Evolutionary conservation across 306 rosid species (phyloP), one percentile per base, ranked within the genome.

Genomic region (Rosa rugosa): DNA sequence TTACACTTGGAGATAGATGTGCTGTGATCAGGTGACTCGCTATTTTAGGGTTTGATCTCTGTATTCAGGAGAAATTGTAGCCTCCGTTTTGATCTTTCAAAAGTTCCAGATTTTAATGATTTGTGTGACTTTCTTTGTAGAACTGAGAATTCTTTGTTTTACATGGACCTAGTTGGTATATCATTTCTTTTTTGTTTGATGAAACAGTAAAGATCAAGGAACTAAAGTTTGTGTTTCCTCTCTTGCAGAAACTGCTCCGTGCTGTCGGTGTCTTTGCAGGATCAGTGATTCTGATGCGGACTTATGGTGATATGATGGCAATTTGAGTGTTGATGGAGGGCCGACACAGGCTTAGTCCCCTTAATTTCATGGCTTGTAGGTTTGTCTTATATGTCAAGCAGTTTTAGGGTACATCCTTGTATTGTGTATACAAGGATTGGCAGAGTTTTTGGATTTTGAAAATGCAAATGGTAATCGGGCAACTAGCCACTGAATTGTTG

Each of bases 281-380:
- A 71, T 87, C 97, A 7, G 85, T 94, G 51, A 56, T 89, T 54
- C 82, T 94, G 27, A 88, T 92, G 91, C 83, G 98, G 78, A 88
- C 81, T 53, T 92, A 90, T 63, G 98, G 97, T 42, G 96, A 94
- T 69, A 87, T 92, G 16, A 94, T 94, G 98, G 90, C 98, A n/a
- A 79, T 94, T 18, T 94, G 83, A 94, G 83, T 73, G 68, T 53
- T 72, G 51, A 80, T 49, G 75, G 40, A 75, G 50, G 23, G 49
- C 36, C 2, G 8, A 42, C 20, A 44, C 11, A 42, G 34, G 51
- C 53, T 42, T 41, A 2, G 17, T 42, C 72, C n/a, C 11, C 47
- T 5, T 20, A 16, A 41, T 1, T 25, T 36, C 42, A 36, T 65
- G 70, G 22, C 40, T 14, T 17, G 13, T 12, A 40, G 78, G 23